These are phyloP conservation scores for Axilococcus clingmanii DNA, from an alignment of 139 green algal species.

Conservation along the genomic window DNA sequence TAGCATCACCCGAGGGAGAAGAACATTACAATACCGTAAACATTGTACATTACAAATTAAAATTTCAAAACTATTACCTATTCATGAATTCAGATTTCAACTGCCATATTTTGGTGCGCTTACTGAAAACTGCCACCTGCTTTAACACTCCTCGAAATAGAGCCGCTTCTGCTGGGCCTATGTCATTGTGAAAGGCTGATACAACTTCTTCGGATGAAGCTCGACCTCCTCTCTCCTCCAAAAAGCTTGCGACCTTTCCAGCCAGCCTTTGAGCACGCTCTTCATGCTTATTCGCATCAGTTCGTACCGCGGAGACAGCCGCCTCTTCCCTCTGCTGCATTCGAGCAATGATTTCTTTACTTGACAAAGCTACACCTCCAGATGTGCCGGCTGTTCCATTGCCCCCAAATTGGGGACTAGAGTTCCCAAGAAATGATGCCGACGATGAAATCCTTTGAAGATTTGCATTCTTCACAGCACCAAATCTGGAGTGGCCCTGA, in stretches of 20 bases:
- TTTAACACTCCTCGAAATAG: conserved; percentile 67
- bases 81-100: conserved; percentile 39
- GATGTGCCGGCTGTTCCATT: background rate
- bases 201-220: conserved; percentile 46
- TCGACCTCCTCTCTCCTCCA: conserved; percentile 27
- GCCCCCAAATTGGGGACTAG: background rate
- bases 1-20: too few relatives aligned
- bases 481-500: background rate
- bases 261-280: conserved; percentile 36
- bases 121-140: conserved; percentile 44
- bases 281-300: too few relatives aligned
- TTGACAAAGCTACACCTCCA: conserved; percentile 16
- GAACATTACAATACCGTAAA: too few relatives aligned
- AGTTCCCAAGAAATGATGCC: background rate
- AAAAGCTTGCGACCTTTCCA: conserved; percentile 36
- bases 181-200: conserved; percentile 32
- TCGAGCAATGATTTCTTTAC: conserved; percentile 35
- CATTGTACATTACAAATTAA: too few relatives aligned
- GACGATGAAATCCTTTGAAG: background rate
- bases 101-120: conserved; percentile 43
- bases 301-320: background rate
- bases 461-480: background rate
- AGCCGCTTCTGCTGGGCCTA: conserved; percentile 29
- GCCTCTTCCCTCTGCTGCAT: conserved; percentile 33
- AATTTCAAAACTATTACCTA: background rate